Conservation (phyloP, 768 basidiomycete species). For the Podaxis sp. region DNA sequence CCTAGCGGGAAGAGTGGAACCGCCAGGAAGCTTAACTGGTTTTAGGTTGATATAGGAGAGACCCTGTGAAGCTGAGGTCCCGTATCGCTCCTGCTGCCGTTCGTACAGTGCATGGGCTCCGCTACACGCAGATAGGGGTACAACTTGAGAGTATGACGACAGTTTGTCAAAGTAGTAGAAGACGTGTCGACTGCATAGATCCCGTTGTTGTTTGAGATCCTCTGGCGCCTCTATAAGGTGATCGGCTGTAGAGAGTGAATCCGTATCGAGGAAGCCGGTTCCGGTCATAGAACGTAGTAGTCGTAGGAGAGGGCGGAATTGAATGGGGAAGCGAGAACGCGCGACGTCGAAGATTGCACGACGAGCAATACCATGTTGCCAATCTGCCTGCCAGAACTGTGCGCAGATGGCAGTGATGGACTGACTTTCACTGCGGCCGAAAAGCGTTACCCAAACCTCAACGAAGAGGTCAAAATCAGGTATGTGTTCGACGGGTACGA, state of each 20-base stretch:
- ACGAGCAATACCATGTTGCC: conserved; percentile 63
- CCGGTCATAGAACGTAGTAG: conserved; percentile 79
- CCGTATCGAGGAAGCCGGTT: conserved; percentile 73
- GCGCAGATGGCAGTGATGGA: conserved; percentile 69
- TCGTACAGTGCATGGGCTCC: conserved; percentile 77
- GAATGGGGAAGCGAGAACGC: conserved; percentile 80
- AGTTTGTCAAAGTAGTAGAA: conserved; percentile 76
- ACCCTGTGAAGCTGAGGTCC: conserved; percentile 42
- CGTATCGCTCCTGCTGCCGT: conserved; percentile 60
- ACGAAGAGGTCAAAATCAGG: conserved; percentile 70
- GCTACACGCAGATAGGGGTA: conserved; percentile 59
- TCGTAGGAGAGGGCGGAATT: conserved; percentile 65
- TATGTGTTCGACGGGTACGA: conserved; percentile 75
- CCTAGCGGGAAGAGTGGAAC: conserved; percentile 64
- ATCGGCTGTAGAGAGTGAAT: conserved; percentile 57
- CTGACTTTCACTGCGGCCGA: conserved; percentile 69
- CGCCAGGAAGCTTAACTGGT: conserved; percentile 74
- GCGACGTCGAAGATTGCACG: conserved; percentile 83
- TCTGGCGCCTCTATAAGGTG: conserved; percentile 41
- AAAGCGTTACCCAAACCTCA: conserved; percentile 78
- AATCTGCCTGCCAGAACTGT: conserved; percentile 85
- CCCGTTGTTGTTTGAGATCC: conserved; percentile 27
- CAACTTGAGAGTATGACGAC: conserved; percentile 71
- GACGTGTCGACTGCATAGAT: conserved; percentile 65
- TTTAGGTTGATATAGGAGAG: conserved; percentile 64